A percentile compares a stretch with the other conserved stretches of the same genome.
phyloP scores from a whole-genome alignment of 2,329 filamentous ascomycete species.

The Triangularia setosa region DNA sequence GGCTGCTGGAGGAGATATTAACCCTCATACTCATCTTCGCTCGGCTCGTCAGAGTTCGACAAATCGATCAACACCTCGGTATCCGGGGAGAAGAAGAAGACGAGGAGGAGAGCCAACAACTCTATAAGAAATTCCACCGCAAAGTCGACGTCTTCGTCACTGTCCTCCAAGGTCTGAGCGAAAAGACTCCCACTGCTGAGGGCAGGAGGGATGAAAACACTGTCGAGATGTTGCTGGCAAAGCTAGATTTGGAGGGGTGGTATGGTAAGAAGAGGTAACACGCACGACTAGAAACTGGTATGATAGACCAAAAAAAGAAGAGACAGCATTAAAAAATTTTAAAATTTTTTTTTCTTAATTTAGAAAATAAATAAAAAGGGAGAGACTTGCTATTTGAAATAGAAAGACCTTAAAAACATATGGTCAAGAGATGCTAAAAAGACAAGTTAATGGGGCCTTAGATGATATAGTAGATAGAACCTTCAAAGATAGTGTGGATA shows the following conservation, averaged over 20 bases:
- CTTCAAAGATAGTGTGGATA: no score
- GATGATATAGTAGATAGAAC: no score
- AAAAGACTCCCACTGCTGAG: conserved; percentile 50
- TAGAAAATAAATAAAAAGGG: no score
- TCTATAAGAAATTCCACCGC: conserved; percentile 66
- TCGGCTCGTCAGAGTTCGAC: conserved; percentile 43
- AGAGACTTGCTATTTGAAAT: no score
- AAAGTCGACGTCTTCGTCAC: conserved; percentile 71
- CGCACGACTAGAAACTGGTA: no score
- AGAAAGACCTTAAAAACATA: no score
- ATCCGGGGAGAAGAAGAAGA: conserved; percentile 25
- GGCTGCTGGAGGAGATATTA: conserved; percentile 74
- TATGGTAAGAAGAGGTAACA: conserved; percentile 16
- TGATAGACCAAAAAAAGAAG: no score
- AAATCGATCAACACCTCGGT: conserved; percentile 13
- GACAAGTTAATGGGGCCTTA: no score
- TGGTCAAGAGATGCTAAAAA: no score
- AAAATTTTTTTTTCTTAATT: no score
- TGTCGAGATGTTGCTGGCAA: conserved; percentile 28
- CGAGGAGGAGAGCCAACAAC: conserved; percentile 28
- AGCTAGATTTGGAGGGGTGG: conserved; percentile 30
- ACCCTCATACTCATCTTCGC: conserved; percentile 67
- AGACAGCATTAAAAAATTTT: no score
- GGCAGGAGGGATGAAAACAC: conserved; percentile 22
- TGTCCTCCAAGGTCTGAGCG: conserved; percentile 64